Percentiles rank a stretch among this genome's conserved stretches.
Conservation (phyloP, 2,329 filamentous ascomycete species). For the Fusarium armeniacum region DNA sequence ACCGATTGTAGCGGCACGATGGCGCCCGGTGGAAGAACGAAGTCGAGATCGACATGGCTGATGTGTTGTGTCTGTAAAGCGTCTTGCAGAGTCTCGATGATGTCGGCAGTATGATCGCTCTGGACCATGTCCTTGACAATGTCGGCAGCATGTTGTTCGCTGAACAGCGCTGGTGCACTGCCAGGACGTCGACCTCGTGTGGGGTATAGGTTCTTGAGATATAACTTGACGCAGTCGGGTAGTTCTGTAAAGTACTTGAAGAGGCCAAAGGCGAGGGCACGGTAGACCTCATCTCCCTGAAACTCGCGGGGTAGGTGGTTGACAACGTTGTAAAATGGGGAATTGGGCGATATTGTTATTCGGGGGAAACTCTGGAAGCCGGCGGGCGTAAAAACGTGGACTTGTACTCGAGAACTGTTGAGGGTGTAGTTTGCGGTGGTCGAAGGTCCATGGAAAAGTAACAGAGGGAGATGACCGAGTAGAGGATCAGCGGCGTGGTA, state of each 20-base stretch:
- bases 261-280: constrained; percentile 90
- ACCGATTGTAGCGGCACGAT: constrained; percentile 75
- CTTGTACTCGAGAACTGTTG: constrained; percentile 93
- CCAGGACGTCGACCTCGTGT: constrained; percentile 70
- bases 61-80: constrained; percentile 86
- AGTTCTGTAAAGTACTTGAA: constrained; percentile 96
- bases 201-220: constrained; percentile 72
- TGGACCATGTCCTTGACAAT: constrained; percentile 86
- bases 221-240: constrained; percentile 79
- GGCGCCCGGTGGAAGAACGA: constrained; percentile 84
- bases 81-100: constrained; percentile 79
- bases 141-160: constrained; percentile 93
- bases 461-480: constrained; percentile 82
- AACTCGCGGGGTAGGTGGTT: constrained; percentile 91
- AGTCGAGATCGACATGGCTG: constrained; percentile 88
- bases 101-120: constrained; percentile 81
- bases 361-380: constrained; percentile 92
- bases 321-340: constrained; percentile 90
- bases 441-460: constrained; percentile 93
- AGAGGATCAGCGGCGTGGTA: constrained; percentile 91
- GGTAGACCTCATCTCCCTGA: constrained; percentile 93
- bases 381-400: constrained; percentile 90
- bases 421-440: constrained; percentile 88
- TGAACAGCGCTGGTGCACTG: constrained; percentile 79
- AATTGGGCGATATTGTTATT: constrained; percentile 92